Conservation (phyloP, 2,329 filamentous ascomycete genomes). For the Aspergillus ustus region DNA sequence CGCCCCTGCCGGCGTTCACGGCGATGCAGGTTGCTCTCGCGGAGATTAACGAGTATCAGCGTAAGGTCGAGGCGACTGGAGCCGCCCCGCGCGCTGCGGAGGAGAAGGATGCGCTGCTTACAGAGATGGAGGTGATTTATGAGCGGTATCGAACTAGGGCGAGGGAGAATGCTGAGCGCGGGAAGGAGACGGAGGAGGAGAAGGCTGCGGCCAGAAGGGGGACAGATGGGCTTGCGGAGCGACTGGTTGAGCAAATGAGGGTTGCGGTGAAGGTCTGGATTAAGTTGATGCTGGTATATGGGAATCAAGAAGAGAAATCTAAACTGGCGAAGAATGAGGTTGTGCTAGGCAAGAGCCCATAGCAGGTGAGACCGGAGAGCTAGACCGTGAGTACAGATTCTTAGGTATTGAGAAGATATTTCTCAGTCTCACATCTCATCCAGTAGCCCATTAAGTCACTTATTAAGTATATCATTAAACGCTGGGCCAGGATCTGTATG, state of each 20-base stretch:
- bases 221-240: slow-evolving; percentile 4
- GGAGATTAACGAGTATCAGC: slow-evolving; percentile 22
- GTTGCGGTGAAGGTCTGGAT: slow-evolving; percentile 1
- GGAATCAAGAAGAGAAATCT: background rate
- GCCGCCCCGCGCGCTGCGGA: background rate
- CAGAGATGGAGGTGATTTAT: background rate
- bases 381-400: background rate
- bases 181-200: background rate
- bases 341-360: background rate
- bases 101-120: background rate
- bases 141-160: background rate
- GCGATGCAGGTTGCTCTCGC: slow-evolving; percentile 28
- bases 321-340: background rate
- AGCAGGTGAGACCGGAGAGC: background rate
- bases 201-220: background rate
- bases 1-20: slow-evolving; percentile 24
- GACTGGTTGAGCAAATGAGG: slow-evolving; percentile 3
- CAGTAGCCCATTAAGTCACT: no score
- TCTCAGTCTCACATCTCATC: no score
- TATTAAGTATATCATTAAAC: no score
- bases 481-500: no score
- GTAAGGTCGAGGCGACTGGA: slow-evolving; percentile 10
- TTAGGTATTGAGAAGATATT: background rate
- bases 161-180: background rate
- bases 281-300: background rate